Evolutionary conservation across 139 green algal genomes (phyloP), one percentile per base, ranked within the genome.

Genomic region (Chlorella sorokiniana): DNA sequence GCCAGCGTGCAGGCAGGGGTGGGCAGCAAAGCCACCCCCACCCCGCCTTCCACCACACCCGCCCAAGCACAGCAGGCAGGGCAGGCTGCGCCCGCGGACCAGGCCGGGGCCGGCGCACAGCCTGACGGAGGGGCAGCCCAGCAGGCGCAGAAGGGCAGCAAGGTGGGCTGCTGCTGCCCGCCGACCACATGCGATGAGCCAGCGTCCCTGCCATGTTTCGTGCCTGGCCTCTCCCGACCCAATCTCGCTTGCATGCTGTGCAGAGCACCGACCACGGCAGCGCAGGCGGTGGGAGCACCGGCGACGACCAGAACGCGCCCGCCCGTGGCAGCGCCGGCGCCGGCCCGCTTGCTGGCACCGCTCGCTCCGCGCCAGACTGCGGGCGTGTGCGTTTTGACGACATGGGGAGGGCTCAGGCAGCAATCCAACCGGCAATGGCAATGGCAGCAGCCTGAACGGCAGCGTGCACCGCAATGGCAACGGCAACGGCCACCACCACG

Each of bases 361-460:
- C 14, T 16, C 16, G 48, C 31, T 1, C 8, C 29, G 29, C 23
- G 62, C 62, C 62, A 44, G 62, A 69, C 33, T 16, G 27, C 1
- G 62, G 62, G 4, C 31, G 62, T 16, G 62, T 44, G 62, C 62
- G 62, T 16, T 69, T 44, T 37, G 33, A 69, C 62, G 62, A 69
- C 29, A 16, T 70, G 67, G 8, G 29, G 70, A 31, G 42, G 70
- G 70, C 10, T 79, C 73, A 0, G 73, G 73, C 73, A 79, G 73
- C 73, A 78, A 78, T 25, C 71, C 71, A 37, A 70, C 73, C 16
- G 69, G 73, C 38, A 85, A 77, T 42, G 81, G 81, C 61, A 86
- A 86, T 42, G 82, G 82, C 51, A 82, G 72, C 72, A 79, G 76
- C 62, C 31, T 51, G 38, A 86, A 72, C 63, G 71, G 73, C 68